Evolutionary conservation across 192 early-diverging fungal species (phyloP).

Genomic region (Coemansia sp.): DNA sequence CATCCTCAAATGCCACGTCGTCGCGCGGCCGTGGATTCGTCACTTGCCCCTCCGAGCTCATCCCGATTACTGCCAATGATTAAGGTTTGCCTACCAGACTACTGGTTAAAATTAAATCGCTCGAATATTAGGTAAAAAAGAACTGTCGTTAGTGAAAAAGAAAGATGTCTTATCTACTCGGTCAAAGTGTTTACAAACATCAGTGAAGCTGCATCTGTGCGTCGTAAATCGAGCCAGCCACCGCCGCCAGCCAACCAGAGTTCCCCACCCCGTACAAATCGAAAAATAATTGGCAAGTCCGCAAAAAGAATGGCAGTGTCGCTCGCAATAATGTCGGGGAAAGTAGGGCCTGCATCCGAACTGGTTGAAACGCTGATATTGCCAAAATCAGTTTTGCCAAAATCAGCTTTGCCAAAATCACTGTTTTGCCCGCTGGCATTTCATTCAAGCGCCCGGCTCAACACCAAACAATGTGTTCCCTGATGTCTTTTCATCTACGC

Average conservation of each 20-base stretch:
- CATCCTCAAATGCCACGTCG: constrained; percentile 56
- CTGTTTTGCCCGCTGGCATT: too few species aligned
- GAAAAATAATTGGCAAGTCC: neutral
- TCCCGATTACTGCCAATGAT: neutral
- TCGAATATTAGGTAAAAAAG: neutral
- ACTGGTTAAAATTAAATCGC: neutral
- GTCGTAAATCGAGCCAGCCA: constrained; percentile 1
- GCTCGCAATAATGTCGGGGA: too few species aligned
- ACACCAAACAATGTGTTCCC: neutral
- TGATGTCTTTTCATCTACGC: neutral
- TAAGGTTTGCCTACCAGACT: neutral
- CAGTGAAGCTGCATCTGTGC: neutral
- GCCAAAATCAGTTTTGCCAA: too few species aligned
- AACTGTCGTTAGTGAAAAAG: neutral
- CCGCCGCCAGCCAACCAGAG: neutral
- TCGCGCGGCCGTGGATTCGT: constrained; percentile 41
- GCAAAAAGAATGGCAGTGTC: too few species aligned
- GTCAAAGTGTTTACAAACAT: neutral
- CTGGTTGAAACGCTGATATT: too few species aligned
- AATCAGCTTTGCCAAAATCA: too few species aligned
- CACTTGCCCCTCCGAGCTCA: constrained; percentile 5
- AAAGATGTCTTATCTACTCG: neutral
- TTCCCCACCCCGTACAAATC: neutral
- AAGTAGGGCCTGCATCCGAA: too few species aligned
- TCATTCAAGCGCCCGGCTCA: neutral